Percentiles rank a stretch among this genome's conserved stretches.
phyloP scores from a whole-genome alignment of 495 filamentous ascomycete genomes.

The Talaromyces thailandensis region DNA sequence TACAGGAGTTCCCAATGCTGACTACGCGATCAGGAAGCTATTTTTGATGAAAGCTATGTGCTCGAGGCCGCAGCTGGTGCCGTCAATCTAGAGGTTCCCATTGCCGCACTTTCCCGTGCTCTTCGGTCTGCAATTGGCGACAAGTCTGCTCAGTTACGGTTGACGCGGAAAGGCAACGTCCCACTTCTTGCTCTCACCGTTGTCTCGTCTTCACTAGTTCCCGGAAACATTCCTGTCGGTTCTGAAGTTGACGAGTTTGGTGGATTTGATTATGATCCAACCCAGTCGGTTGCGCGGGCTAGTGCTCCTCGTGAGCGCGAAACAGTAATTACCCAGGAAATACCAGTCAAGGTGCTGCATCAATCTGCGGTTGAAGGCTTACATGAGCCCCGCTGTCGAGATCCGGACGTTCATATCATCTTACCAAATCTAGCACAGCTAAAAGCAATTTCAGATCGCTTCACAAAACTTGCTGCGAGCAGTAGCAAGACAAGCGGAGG shows the following conservation, averaged over 20 bases:
- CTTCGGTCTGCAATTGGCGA: constrained; percentile 75
- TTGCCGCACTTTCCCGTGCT: constrained; percentile 70
- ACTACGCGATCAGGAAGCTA: constrained; percentile 49
- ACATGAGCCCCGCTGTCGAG: constrained; percentile 80
- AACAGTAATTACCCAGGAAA: constrained; percentile 88
- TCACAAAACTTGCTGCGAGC: constrained; percentile 62
- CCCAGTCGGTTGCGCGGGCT: background rate
- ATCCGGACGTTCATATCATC: constrained; percentile 90
- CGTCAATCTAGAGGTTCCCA: constrained; percentile 91
- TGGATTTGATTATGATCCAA: constrained; percentile 13
- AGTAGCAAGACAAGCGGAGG: constrained; percentile 6
- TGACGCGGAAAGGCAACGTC: constrained; percentile 83
- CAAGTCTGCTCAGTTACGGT: constrained; percentile 67
- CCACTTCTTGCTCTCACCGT: constrained; percentile 84
- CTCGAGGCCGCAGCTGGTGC: constrained; percentile 72
- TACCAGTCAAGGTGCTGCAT: constrained; percentile 84
- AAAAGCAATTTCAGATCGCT: constrained; percentile 86
- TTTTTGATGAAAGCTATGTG: constrained; percentile 76
- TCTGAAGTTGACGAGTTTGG: constrained; percentile 21
- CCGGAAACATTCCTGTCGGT: constrained; percentile 36
- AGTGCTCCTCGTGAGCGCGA: constrained; percentile 54
- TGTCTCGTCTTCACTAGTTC: constrained; percentile 42
- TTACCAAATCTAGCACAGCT: constrained; percentile 75
- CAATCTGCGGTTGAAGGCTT: constrained; percentile 71
- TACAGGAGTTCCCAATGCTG: constrained; percentile 4